Evolutionary conservation across 805 yeast species (phyloP), one percentile per base, ranked within the genome.

Genomic region (Barnettozyma siamensis): DNA sequence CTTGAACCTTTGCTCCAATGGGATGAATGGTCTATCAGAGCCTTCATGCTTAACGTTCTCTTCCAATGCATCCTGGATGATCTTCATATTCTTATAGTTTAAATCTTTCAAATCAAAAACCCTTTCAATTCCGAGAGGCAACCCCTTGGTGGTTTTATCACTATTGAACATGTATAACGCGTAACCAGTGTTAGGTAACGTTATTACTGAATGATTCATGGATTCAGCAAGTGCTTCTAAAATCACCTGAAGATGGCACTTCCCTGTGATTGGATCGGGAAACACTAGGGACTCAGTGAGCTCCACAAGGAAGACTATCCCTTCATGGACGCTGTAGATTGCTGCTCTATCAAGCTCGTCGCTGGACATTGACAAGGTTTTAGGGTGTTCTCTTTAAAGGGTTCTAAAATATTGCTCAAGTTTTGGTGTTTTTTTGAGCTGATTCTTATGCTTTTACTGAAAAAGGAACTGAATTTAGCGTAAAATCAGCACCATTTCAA

Each of bases 81-180:
- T 49, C 54, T 80, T 80, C 76, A 84, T 78, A 52, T 73, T 74
- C 31, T 64, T 62, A 20, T 72, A 69, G 57, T 76, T 79, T 29
- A 85, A 60, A 48, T 75, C 80, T 38, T 66, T 64, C 29, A 84
- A 60, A 3, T 72, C 64, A 47, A 83, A 69, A 12, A 83, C 51
- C 41, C 67, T 67, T 43, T 65, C 60, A 4, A 83, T 63, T 0
- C 82, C 78, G 12, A 54, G 47, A n/a, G 64, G 58, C 38, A 60
- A 49, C 23, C 60, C 62, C 21, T 54, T 47, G 12, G 64, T 47
- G 0, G 69, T 62, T 41, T 40, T 65, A 38, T 47, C 52, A 59
- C 75, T 73, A 54, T 74, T 77, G 61, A 75, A 77, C 13, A 83
- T 55, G 52, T 80, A 75, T 35, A 88, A 74, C 0, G 96, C 97